Evolutionary conservation across 371 early-diverging fungal genomes (phyloP).

Genomic region (Mucor indicus): DNA sequence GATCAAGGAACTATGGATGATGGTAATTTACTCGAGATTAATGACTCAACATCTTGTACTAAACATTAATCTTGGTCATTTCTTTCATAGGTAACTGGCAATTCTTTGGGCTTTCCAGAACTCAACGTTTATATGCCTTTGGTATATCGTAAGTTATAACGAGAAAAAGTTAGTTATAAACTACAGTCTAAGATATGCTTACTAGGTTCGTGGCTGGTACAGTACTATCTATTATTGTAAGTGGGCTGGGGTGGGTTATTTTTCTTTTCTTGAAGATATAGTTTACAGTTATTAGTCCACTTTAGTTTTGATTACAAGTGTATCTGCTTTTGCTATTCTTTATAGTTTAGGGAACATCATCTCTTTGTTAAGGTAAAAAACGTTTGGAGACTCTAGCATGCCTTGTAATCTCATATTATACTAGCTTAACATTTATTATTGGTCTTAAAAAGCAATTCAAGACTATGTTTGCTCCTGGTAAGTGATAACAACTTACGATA

Average conservation of each 20-base stretch:
- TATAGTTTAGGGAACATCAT: slow-evolving; percentile 90
- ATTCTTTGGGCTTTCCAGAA: slow-evolving; percentile 65
- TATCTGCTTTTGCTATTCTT: slow-evolving; percentile 80
- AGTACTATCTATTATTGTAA: slow-evolving; percentile 72
- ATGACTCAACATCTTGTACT: no score
- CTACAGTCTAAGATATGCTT: not conserved
- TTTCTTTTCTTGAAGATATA: slow-evolving; percentile 1
- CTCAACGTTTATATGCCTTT: slow-evolving; percentile 88
- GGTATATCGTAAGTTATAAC: slow-evolving; percentile 74
- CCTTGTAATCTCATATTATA: slow-evolving; percentile 76
- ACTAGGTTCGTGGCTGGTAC: slow-evolving; percentile 70
- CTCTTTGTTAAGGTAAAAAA: slow-evolving; percentile 67
- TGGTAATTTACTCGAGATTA: slow-evolving; percentile 35
- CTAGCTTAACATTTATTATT: slow-evolving; percentile 86
- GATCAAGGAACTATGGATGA: slow-evolving; percentile 52
- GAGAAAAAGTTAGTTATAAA: no score
- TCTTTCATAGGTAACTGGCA: slow-evolving; percentile 37
- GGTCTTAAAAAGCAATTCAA: slow-evolving; percentile 83
- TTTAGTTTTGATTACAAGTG: slow-evolving; percentile 53
- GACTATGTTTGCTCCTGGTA: slow-evolving; percentile 82
- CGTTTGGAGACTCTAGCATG: no score
- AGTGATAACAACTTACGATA: slow-evolving; percentile 21
- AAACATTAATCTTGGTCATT: not conserved
- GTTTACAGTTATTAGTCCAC: no score
- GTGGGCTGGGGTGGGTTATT: slow-evolving; percentile 1